A percentile compares a stretch with the other conserved stretches of the same genome.
These are phyloP conservation scores for Triangularia verruculosa DNA, from an alignment of 2,329 filamentous ascomycete genomes.

Conservation along the genomic window DNA sequence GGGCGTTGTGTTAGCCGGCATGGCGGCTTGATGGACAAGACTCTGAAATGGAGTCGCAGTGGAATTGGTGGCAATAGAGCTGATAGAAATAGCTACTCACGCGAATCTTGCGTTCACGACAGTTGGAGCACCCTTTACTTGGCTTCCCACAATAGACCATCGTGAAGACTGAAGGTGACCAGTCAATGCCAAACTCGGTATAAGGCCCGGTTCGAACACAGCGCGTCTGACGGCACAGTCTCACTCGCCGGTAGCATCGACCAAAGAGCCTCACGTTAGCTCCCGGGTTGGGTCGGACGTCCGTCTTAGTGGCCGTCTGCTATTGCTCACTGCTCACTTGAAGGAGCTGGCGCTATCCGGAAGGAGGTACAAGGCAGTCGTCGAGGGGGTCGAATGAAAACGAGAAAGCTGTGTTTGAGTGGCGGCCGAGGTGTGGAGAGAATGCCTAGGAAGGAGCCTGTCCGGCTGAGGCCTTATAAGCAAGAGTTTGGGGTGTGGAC, in stretches of 20 bases:
- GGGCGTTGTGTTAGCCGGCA: conserved; percentile 17
- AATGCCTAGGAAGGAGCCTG: conserved; percentile 20
- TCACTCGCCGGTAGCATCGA: conserved; percentile 7
- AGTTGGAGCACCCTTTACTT: conserved; percentile 55
- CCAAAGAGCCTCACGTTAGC: conserved; percentile 12
- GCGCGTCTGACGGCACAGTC: conserved; percentile 19
- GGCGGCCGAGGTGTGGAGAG: conserved; percentile 8
- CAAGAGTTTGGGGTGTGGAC: conserved; percentile 8
- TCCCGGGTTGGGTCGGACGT: conserved; percentile 9
- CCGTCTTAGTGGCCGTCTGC: conserved; percentile 4
- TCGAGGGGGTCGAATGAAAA: neutral
- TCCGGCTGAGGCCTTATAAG: conserved; percentile 18
- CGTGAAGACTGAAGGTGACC: conserved; percentile 7
- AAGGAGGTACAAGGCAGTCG: conserved; percentile 2
- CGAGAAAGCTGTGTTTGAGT: neutral
- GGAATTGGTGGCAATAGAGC: neutral
- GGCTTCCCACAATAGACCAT: conserved; percentile 60
- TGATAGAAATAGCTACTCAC: conserved; percentile 38
- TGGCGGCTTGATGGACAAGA: conserved; percentile 12
- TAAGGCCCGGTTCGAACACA: conserved; percentile 6
- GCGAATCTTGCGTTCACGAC: conserved; percentile 54
- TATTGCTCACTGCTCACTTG: neutral
- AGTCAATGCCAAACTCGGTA: neutral
- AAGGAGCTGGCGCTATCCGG: neutral
- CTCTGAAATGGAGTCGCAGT: neutral